A percentile compares a stretch with the other conserved stretches of the same genome.
Conservation (phyloP, 495 filamentous ascomycete species). For the Aspergillus hancockii region DNA sequence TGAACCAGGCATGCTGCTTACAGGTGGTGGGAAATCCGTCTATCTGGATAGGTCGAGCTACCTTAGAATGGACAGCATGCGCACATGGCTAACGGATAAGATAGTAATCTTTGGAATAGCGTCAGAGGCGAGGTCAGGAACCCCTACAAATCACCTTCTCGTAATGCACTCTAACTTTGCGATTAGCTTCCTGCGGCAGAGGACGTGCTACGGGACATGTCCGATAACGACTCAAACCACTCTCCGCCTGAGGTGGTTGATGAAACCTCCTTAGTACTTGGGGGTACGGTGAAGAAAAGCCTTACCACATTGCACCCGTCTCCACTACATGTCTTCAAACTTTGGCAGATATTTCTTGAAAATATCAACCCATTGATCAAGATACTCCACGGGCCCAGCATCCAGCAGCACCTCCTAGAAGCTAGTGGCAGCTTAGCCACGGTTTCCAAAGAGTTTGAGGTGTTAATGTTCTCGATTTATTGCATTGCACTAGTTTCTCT, state of each 20-base stretch:
- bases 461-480: slow-evolving; percentile 54
- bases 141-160: not conserved
- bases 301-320: slow-evolving; percentile 57
- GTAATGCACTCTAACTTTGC: not conserved
- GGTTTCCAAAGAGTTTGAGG: slow-evolving; percentile 39
- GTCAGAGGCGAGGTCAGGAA: slow-evolving; percentile 49
- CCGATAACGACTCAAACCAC: slow-evolving; percentile 23
- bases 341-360: slow-evolving; percentile 71
- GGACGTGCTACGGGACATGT: slow-evolving; percentile 36
- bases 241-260: slow-evolving; percentile 23
- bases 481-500: slow-evolving; percentile 44
- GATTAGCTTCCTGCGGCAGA: slow-evolving; percentile 49
- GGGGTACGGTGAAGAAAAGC: slow-evolving; percentile 11
- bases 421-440: slow-evolving; percentile 34
- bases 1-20: slow-evolving; percentile 35
- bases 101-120: slow-evolving; percentile 51
- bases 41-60: slow-evolving; percentile 48
- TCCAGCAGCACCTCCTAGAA: slow-evolving; percentile 45
- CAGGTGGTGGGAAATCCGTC: slow-evolving; percentile 41
- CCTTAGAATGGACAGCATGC: not conserved
- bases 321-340: slow-evolving; percentile 65
- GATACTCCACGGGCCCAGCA: slow-evolving; percentile 66
- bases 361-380: slow-evolving; percentile 71
- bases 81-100: slow-evolving; percentile 10
- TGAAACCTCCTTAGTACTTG: slow-evolving; percentile 27